Base-by-base conservation (phyloP, 176 grass and related monocot genomes). In the Miscanthus lutarioriparius region DNA sequence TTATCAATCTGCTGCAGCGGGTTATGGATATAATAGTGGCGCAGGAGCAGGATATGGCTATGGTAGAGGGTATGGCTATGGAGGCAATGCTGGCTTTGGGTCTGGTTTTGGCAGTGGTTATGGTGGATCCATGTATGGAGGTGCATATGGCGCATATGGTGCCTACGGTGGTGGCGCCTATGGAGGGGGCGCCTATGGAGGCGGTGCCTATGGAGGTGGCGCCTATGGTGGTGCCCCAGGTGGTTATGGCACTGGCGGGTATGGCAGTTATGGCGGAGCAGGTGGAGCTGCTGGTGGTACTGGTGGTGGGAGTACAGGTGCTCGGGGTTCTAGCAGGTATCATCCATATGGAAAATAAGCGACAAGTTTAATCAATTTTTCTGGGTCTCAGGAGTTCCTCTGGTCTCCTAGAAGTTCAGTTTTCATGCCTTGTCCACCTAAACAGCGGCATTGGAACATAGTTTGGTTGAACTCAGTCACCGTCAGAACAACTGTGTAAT, bases 301-400 rank as follows among this genome's bases (percentile, higher is more conserved):
- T 75, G 74, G 36, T 48, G 82, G 86, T 26, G 87, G 91, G 19
- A 74, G 88, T 48, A 76, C 90, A 43, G 87, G 83, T 54, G 94
- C 88, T 69, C 86, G 91, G 64, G 89, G 91, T 28, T 83, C 89
- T 67, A 78, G 87, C 81, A 95, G 93, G 89, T 95, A 95, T 35
- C 93, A 95, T 76, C 93, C 93, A 0, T 95, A 95, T n/a, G 93
- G 90, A 69, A 95, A 93, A 49, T 90, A 82, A 90, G 75, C 11
- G 9, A 2, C 22, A 40, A 17, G 54, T 41, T 49, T 0, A 41
- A 35, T 22, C 28, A 30, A 30, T 32, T 63, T 80, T 75, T 58
- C 84, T 83, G 74, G 80, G 84, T 51, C 63, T 44, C 36, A 49
- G 51, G 71, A 65, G 67, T 62, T 44, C 69, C 64, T 70, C 8